Conservation (phyloP, 176 grass and related monocot genomes). For the Rhynchospora tenuis region DNA sequence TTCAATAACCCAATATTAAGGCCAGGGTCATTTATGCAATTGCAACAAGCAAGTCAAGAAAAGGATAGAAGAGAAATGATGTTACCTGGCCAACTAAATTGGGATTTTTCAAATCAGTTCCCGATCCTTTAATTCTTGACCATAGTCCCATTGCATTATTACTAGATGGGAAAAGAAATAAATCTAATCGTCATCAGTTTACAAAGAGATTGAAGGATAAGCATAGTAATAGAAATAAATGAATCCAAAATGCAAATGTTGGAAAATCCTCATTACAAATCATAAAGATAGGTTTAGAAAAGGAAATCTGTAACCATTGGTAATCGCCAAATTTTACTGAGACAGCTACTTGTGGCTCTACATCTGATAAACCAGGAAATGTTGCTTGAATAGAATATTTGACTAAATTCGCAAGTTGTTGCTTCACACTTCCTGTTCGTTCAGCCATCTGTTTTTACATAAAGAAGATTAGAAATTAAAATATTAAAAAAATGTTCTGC, state of each 20-base stretch:
- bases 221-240: not conserved
- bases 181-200: not conserved
- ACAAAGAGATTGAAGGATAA: not conserved
- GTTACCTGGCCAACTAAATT: slow-evolving; percentile 80
- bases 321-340: slow-evolving; percentile 86
- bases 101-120: slow-evolving; percentile 77
- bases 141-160: slow-evolving; percentile 97
- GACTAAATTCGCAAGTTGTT: slow-evolving; percentile 58
- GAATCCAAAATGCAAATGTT: not conserved
- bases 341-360: slow-evolving; percentile 73
- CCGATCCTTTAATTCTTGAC: slow-evolving; percentile 83
- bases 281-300: not conserved
- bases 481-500: not conserved
- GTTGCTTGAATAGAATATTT: slow-evolving; percentile 41
- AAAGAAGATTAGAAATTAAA: not conserved
- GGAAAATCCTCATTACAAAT: not conserved
- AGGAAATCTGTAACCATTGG: slow-evolving; percentile 57
- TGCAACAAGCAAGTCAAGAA: slow-evolving; percentile 14
- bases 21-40: not conserved
- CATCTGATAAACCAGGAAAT: slow-evolving; percentile 48
- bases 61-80: not conserved
- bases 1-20: slow-evolving; percentile 7
- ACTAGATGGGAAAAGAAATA: slow-evolving; percentile 25
- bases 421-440: slow-evolving; percentile 70
- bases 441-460: slow-evolving; percentile 9